Conservation (phyloP, 192 early-diverging fungal genomes). For the Haplosporangium gracile region DNA sequence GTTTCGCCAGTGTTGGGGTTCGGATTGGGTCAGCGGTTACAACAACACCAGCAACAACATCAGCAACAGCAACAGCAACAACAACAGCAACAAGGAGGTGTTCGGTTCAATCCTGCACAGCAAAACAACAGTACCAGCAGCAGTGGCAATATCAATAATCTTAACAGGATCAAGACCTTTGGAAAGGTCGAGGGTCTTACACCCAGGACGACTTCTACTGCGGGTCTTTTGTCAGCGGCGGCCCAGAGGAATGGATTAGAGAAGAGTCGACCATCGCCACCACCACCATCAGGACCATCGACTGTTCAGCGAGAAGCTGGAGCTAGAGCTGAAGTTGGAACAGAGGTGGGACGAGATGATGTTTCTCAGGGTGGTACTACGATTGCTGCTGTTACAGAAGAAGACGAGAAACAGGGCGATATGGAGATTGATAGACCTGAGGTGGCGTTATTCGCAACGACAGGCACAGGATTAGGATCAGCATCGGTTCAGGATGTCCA, state of each 20-base stretch:
- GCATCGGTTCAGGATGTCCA: not conserved
- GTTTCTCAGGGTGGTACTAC: not conserved
- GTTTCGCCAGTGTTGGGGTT: not conserved
- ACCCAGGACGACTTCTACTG: not conserved
- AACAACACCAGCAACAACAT: slow-evolving; percentile 4
- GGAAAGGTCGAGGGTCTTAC: not conserved
- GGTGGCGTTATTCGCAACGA: not conserved
- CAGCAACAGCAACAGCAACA: not conserved
- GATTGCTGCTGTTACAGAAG: not conserved
- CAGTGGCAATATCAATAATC: not conserved
- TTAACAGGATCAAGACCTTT: not conserved
- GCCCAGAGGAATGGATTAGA: not conserved
- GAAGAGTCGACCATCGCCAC: too few species aligned
- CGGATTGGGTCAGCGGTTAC: not conserved
- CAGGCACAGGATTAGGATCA: not conserved
- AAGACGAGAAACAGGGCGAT: not conserved
- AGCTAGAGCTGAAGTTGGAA: not conserved
- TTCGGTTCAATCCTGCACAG: not conserved
- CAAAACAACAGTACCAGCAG: not conserved
- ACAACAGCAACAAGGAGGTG: not conserved
- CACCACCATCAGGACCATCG: too few species aligned
- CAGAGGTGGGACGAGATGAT: not conserved
- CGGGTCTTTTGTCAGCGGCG: not conserved
- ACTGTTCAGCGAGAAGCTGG: not conserved
- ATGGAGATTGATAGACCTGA: not conserved